Percentiles rank a stretch among this genome's conserved stretches.
These are phyloP conservation scores for Sporothrix curviconia DNA, from an alignment of 2,329 filamentous ascomycete genomes.

Conservation along the genomic window DNA sequence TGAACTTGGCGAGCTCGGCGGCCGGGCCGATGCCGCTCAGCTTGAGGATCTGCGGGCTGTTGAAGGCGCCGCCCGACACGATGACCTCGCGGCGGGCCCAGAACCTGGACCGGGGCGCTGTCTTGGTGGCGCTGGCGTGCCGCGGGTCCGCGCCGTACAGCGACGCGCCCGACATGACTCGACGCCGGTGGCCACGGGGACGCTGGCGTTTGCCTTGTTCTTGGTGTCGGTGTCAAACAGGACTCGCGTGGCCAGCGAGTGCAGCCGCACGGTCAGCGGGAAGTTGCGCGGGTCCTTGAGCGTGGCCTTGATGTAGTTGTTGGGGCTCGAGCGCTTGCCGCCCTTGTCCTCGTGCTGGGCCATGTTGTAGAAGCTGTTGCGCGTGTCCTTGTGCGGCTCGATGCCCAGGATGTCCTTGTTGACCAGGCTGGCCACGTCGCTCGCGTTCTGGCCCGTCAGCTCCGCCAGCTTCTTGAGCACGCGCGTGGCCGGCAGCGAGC, in stretches of 20 bases:
- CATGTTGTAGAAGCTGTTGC: slow-evolving; percentile 15
- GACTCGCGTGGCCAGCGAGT: slow-evolving; percentile 28
- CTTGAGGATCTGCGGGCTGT: slow-evolving; percentile 41
- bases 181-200: slow-evolving; percentile 26
- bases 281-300: slow-evolving; percentile 30
- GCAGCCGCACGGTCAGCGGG: slow-evolving; percentile 33
- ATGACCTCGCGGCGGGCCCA: slow-evolving; percentile 40
- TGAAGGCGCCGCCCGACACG: slow-evolving; percentile 40
- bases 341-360: slow-evolving; percentile 14
- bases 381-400: slow-evolving; percentile 14
- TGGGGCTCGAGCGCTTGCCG: slow-evolving; percentile 45
- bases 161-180: slow-evolving; percentile 29
- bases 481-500: neutral
- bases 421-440: slow-evolving; percentile 14
- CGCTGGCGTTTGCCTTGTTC: slow-evolving; percentile 25
- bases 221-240: slow-evolving; percentile 22
- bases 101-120: slow-evolving; percentile 20
- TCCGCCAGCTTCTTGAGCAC: slow-evolving; percentile 48
- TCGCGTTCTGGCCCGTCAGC: slow-evolving; percentile 37
- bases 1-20: slow-evolving; percentile 30
- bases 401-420: slow-evolving; percentile 18
- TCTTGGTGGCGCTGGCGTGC: slow-evolving; percentile 14
- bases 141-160: slow-evolving; percentile 35
- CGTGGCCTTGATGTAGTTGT: slow-evolving; percentile 42
- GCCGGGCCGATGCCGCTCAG: slow-evolving; percentile 38